These are phyloP conservation scores for Grifola frondosa DNA, from an alignment of 1,284 basidiomycete species.

Conservation along the genomic window DNA sequence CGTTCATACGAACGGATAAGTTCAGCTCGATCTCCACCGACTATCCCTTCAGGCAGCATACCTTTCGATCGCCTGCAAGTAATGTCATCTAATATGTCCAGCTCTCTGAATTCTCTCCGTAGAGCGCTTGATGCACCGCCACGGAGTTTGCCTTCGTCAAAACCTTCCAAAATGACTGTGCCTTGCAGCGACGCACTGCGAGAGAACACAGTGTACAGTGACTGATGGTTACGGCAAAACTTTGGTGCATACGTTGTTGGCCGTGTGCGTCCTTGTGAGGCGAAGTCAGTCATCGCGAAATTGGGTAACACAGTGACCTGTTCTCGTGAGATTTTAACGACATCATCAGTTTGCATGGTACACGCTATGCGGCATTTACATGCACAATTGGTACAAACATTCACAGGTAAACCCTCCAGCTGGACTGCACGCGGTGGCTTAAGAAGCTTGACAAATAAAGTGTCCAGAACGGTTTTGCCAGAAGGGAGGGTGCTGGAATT, in stretches of 20 bases:
- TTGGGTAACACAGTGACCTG: conserved; percentile 17
- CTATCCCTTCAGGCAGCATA: too few relatives aligned
- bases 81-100: conserved; percentile 35
- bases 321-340: conserved; percentile 1
- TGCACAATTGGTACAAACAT: conserved; percentile 43
- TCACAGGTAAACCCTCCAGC: conserved; percentile 32
- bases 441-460: conserved; percentile 34
- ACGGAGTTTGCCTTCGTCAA: conserved; percentile 24
- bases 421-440: conserved; percentile 30
- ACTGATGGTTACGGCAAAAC: conserved; percentile 10
- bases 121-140: conserved; percentile 20
- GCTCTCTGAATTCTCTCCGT: conserved; percentile 33
- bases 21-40: too few relatives aligned
- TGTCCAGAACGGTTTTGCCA: conserved; percentile 25
- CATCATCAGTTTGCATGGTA: conserved; percentile 24
- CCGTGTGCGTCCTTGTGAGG: conserved; percentile 17
- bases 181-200: too few relatives aligned
- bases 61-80: conserved; percentile 25
- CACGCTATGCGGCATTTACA: conserved; percentile 1
- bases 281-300: too few relatives aligned
- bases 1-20: too few relatives aligned
- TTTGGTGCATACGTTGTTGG: conserved; percentile 11
- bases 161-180: conserved; percentile 34
- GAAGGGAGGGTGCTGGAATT: conserved; percentile 5
- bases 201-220: conserved; percentile 18